phyloP scores from a whole-genome alignment of 352 stramenopile genomes.

The Phytophthora rubi region DNA sequence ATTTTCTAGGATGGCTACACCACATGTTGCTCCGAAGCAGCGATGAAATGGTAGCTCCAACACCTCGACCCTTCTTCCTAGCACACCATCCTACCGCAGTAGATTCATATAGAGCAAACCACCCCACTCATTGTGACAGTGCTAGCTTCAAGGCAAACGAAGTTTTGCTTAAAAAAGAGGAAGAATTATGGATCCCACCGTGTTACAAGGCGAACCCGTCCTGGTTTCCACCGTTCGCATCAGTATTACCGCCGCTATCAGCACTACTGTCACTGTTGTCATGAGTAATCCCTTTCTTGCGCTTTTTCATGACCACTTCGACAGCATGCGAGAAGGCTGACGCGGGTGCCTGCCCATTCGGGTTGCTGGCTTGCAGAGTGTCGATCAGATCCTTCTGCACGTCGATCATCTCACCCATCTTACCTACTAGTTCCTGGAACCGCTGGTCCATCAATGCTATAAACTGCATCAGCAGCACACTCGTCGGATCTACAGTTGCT shows the following conservation, averaged over 20 bases:
- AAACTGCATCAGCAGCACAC: slow-evolving; percentile 55
- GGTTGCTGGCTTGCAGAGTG: slow-evolving; percentile 53
- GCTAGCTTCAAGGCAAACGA: neutral
- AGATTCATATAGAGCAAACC: neutral
- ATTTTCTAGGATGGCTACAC: neutral
- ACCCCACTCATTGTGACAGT: neutral
- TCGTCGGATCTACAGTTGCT: slow-evolving; percentile 40
- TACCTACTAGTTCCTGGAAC: slow-evolving; percentile 76
- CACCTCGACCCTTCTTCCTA: neutral
- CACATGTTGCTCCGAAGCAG: neutral
- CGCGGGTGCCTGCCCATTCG: slow-evolving; percentile 38
- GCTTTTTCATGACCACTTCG: slow-evolving; percentile 50
- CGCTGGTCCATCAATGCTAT: slow-evolving; percentile 71
- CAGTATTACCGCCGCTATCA: neutral
- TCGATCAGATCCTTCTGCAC: slow-evolving; percentile 75
- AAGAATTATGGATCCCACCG: neutral
- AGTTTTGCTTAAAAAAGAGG: neutral
- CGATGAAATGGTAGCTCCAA: neutral
- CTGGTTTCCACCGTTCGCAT: slow-evolving; percentile 6
- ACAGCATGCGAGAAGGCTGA: slow-evolving; percentile 43
- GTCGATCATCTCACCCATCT: slow-evolving; percentile 81
- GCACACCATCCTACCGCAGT: no score
- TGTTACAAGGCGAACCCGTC: slow-evolving; percentile 31
- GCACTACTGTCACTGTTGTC: slow-evolving; percentile 6
- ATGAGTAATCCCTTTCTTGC: slow-evolving; percentile 38